phyloP scores from a whole-genome alignment of 805 yeast species.

The Peterozyma xylosa region DNA sequence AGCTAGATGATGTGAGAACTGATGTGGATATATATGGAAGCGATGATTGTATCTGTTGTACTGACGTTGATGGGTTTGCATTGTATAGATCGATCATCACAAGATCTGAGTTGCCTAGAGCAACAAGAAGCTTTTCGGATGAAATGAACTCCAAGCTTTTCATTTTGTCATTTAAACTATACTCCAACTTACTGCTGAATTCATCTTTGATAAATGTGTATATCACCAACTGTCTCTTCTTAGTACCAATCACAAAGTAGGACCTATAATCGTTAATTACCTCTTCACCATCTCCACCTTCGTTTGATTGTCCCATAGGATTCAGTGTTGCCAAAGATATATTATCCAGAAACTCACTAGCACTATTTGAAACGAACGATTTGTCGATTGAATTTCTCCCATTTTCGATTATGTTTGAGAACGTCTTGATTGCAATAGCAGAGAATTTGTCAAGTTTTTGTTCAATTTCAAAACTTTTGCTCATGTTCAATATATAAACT shows the following conservation, averaged over 20 bases:
- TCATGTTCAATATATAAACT: conserved; percentile 23
- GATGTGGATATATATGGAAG: conserved; percentile 7
- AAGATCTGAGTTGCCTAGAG: conserved; percentile 18
- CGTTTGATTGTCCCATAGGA: conserved; percentile 8
- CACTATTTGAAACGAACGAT: conserved; percentile 1
- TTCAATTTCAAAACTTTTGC: conserved; percentile 17
- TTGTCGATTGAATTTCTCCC: conserved; percentile 4
- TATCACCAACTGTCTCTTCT: conserved; percentile 15
- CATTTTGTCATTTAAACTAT: conserved; percentile 17
- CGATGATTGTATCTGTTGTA: not conserved
- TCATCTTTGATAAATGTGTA: conserved; percentile 16
- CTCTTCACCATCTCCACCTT: conserved; percentile 4
- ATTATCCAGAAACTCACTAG: conserved; percentile 16
- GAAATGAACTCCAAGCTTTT: conserved; percentile 17
- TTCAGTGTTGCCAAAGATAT: conserved; percentile 22
- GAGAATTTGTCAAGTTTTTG: conserved; percentile 24
- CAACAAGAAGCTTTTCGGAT: conserved; percentile 14
- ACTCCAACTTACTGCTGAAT: conserved; percentile 17
- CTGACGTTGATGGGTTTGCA: conserved; percentile 3
- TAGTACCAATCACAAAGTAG: conserved; percentile 9
- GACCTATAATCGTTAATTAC: conserved; percentile 6
- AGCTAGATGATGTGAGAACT: conserved; percentile 4
- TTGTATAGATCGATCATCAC: conserved; percentile 8
- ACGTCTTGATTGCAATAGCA: conserved; percentile 18
- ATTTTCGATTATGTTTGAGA: conserved; percentile 12